Conservation (phyloP, 176 grass and related monocot genomes). For the Panicum miliaceum region DNA sequence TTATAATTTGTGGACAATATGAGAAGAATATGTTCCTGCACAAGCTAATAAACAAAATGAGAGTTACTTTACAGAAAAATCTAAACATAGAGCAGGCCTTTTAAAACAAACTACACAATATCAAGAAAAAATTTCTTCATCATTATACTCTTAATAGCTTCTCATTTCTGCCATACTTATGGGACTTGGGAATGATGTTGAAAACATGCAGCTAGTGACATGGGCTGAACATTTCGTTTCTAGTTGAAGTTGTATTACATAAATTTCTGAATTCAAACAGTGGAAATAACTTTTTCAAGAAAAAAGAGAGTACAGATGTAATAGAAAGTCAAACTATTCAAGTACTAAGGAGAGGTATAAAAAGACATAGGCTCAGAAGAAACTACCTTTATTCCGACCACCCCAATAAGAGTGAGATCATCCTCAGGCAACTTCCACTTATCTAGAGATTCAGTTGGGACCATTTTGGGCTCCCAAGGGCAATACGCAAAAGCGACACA, state of each 20-base stretch:
- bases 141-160: background rate
- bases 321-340: slow-evolving; percentile 20
- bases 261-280: background rate
- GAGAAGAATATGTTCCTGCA: background rate
- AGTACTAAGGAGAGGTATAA: background rate
- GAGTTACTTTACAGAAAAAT: background rate
- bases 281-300: background rate
- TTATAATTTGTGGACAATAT: slow-evolving; percentile 5
- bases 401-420: slow-evolving; percentile 73
- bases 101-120: background rate
- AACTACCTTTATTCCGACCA: slow-evolving; percentile 90
- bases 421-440: slow-evolving; percentile 92
- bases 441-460: slow-evolving; percentile 67
- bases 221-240: background rate
- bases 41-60: background rate
- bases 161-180: slow-evolving; percentile 1
- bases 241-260: background rate
- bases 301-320: background rate
- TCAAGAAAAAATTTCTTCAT: background rate
- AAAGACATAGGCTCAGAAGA: slow-evolving; percentile 1
- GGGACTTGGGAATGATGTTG: background rate
- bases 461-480: slow-evolving; percentile 45
- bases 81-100: background rate
- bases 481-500: slow-evolving; percentile 92
- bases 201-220: background rate